Conservation (phyloP, 179 eudicot genomes). For the Beta corolliflora region DNA sequence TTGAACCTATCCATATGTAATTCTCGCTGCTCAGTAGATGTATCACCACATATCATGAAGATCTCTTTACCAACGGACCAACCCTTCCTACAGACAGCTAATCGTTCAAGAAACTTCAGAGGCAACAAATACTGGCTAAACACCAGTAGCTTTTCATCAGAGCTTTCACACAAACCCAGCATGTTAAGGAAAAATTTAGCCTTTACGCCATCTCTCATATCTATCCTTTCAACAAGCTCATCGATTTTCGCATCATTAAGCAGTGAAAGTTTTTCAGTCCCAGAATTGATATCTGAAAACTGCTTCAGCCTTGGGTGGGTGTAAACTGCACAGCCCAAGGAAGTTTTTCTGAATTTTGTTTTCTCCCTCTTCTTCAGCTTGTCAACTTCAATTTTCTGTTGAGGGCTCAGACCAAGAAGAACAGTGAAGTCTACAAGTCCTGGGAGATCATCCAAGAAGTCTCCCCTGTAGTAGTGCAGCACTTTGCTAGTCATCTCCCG, state of each 20-base stretch:
- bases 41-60: constrained; percentile 73
- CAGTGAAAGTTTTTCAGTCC: constrained; percentile 34
- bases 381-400: constrained; percentile 49
- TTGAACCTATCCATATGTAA: constrained; percentile 73
- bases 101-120: constrained; percentile 68
- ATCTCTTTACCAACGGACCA: constrained; percentile 67
- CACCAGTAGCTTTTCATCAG: constrained; percentile 73
- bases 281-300: constrained; percentile 37
- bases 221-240: constrained; percentile 44
- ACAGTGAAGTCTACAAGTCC: constrained; percentile 82
- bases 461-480: constrained; percentile 82
- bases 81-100: constrained; percentile 49
- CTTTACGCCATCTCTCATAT: constrained; percentile 75
- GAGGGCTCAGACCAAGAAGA: constrained; percentile 54
- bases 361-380: constrained; percentile 46
- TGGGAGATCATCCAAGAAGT: constrained; percentile 79
- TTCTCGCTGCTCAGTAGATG: constrained; percentile 63
- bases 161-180: constrained; percentile 63
- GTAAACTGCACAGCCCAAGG: constrained; percentile 56
- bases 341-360: constrained; percentile 51
- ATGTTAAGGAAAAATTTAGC: constrained; percentile 74
- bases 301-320: constrained; percentile 61
- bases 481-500: constrained; percentile 85
- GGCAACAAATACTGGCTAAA: constrained; percentile 83
- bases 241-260: constrained; percentile 49